Percentiles rank a stretch among this genome's conserved stretches.
Evolutionary conservation across 1,139 yeast genomes (phyloP).

Genomic region (Geotrichum australiense): DNA sequence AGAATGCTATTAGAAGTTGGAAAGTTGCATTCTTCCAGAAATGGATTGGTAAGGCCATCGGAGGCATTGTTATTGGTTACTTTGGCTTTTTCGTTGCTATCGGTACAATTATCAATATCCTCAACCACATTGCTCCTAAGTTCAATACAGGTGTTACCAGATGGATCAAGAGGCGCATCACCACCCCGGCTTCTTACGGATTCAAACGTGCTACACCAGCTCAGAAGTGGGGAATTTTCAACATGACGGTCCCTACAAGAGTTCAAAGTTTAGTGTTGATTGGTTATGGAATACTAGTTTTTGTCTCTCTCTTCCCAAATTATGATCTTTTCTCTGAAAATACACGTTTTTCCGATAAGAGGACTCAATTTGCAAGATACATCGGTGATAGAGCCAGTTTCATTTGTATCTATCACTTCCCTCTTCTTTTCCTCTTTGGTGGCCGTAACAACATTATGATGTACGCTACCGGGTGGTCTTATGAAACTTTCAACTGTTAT

Average conservation of each 20-base stretch:
- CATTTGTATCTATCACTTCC: conserved; percentile 43
- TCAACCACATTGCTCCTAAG: conserved; percentile 10
- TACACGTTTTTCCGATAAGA: conserved; percentile 5
- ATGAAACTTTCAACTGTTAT: conserved; percentile 51
- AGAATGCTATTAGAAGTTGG: too few relatives aligned
- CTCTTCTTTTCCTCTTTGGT: conserved; percentile 49
- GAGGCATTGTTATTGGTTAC: conserved; percentile 24
- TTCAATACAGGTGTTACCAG: conserved; percentile 7
- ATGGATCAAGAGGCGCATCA: conserved; percentile 2
- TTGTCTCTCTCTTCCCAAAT: conserved; percentile 18
- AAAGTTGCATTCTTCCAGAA: background rate
- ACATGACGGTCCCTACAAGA: conserved; percentile 23
- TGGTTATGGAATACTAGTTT: conserved; percentile 20
- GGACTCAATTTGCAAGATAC: conserved; percentile 39
- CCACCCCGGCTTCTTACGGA: conserved; percentile 15
- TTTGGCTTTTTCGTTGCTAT: conserved; percentile 23
- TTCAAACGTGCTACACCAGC: conserved; percentile 13
- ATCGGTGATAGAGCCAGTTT: conserved; percentile 58
- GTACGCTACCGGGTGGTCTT: conserved; percentile 60
- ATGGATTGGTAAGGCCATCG: conserved; percentile 18
- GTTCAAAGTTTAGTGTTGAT: conserved; percentile 22
- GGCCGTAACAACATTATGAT: conserved; percentile 64
- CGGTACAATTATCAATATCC: conserved; percentile 22
- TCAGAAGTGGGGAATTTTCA: conserved; percentile 22
- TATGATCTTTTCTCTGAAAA: conserved; percentile 10